These are phyloP conservation scores for Allomyces macrogynus DNA, from an alignment of 192 early-diverging fungal genomes.

Conservation along the genomic window DNA sequence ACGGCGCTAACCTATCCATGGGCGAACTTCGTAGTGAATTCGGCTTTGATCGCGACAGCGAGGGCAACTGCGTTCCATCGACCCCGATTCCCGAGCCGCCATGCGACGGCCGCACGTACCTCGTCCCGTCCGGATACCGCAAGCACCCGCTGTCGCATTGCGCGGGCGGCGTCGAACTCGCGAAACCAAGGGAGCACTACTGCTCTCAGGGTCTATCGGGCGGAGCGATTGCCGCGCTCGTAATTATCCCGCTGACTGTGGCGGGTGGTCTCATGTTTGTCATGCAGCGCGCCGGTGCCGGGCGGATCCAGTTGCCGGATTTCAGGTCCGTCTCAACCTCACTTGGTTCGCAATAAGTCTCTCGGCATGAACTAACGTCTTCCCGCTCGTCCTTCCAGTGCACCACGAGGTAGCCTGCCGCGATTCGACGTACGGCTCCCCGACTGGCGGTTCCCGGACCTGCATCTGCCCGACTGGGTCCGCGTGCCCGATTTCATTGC, in stretches of 20 bases:
- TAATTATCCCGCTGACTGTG: not conserved
- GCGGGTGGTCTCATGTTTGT: not conserved
- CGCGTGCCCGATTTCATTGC: too few species aligned
- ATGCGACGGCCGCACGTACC: constrained; percentile 43
- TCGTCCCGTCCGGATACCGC: constrained; percentile 58
- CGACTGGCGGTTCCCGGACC: too few species aligned
- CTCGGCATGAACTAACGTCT: too few species aligned
- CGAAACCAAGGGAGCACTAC: constrained; percentile 34
- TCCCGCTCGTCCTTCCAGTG: too few species aligned
- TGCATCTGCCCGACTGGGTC: too few species aligned
- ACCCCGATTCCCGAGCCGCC: constrained; percentile 63
- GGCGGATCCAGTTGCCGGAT: not conserved
- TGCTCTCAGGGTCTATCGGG: constrained; percentile 17
- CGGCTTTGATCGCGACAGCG: constrained; percentile 52
- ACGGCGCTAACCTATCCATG: not conserved
- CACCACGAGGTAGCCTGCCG: too few species aligned
- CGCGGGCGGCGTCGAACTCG: constrained; percentile 44
- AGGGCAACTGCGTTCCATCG: constrained; percentile 43
- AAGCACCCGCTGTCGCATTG: constrained; percentile 58
- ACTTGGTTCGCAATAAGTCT: too few species aligned
- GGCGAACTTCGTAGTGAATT: constrained; percentile 24
- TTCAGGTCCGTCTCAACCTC: not conserved
- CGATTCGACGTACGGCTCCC: too few species aligned
- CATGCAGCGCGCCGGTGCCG: not conserved
- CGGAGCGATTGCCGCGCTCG: not conserved